These are phyloP conservation scores for Rhizophora mangle DNA, from an alignment of 345 rosid genomes.

Conservation along the genomic window DNA sequence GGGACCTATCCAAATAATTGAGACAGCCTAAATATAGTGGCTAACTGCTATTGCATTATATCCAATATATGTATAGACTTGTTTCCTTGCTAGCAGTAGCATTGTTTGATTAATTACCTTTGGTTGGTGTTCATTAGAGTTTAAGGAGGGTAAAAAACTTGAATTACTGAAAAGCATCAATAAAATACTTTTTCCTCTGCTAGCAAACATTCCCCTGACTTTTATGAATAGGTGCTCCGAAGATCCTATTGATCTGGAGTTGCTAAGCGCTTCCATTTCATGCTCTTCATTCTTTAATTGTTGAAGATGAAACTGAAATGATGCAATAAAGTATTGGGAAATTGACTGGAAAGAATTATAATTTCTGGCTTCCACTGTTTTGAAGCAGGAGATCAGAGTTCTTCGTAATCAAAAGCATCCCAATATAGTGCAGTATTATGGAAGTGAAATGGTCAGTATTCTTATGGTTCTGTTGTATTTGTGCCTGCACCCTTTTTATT, in stretches of 20 bases:
- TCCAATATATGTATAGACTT: background rate
- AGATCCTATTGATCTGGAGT: background rate
- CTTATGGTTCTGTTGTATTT: background rate
- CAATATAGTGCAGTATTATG: conserved; percentile 74
- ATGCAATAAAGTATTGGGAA: background rate
- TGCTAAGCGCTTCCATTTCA: background rate
- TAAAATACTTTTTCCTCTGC: background rate
- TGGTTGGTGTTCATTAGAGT: background rate
- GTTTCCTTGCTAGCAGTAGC: background rate
- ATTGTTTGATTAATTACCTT: background rate
- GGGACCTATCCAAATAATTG: background rate
- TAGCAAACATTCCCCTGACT: background rate
- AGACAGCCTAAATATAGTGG: background rate
- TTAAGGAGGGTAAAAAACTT: background rate
- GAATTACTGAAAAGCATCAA: background rate
- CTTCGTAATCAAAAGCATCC: conserved; percentile 47
- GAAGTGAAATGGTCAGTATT: conserved; percentile 56
- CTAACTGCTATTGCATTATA: background rate
- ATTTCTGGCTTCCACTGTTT: conserved; percentile 4
- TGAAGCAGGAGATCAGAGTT: conserved; percentile 58
- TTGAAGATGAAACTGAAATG: background rate
- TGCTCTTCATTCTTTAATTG: background rate
- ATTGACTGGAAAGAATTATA: background rate
- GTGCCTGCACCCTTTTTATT: too few species aligned
- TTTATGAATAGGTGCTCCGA: background rate